Evolutionary conservation across 2,329 filamentous ascomycete species (phyloP).

Genomic region (Aspergillus chevalieri): DNA sequence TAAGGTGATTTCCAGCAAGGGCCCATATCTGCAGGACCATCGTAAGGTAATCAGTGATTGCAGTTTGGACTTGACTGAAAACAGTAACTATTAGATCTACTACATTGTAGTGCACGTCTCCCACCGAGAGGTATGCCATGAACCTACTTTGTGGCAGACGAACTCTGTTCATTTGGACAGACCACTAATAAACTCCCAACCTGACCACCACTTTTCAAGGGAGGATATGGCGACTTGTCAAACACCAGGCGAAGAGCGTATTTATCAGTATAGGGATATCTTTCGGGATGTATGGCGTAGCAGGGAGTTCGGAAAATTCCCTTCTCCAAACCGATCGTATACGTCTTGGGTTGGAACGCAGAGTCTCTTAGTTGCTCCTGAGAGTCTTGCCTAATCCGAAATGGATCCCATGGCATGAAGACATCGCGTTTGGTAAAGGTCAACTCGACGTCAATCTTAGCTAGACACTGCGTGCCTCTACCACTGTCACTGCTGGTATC

Average conservation of each 20-base stretch:
- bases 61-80: too few species aligned
- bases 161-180: neutral
- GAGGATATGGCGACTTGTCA: neutral
- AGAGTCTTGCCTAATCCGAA: neutral
- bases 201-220: neutral
- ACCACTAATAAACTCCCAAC: neutral
- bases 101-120: neutral
- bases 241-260: neutral
- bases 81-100: too few species aligned
- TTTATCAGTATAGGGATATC: neutral
- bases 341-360: neutral
- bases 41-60: too few species aligned
- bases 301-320: neutral
- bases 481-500: neutral
- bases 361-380: neutral
- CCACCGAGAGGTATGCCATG: neutral
- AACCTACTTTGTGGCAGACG: neutral
- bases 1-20: too few species aligned
- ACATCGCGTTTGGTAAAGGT: neutral
- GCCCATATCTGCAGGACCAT: too few species aligned
- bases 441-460: neutral
- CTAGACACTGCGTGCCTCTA: neutral
- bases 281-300: neutral
- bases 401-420: constrained; percentile 1
- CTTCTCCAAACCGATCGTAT: neutral